These are phyloP conservation scores for Aspergillus sp. DNA, from an alignment of 2,329 filamentous ascomycete species.

Conservation along the genomic window DNA sequence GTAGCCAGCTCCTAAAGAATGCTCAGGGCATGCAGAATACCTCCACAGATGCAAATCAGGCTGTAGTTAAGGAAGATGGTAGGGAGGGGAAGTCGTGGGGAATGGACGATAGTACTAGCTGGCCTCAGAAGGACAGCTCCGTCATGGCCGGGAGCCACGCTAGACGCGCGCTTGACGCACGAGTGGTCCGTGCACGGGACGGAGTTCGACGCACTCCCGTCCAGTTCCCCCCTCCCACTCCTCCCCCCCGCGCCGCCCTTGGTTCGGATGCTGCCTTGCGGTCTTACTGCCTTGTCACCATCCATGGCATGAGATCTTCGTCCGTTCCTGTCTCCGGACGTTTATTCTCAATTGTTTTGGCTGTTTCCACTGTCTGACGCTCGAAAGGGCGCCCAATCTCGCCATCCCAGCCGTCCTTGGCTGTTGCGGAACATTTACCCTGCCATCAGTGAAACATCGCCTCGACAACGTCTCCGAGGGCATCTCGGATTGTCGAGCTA, in stretches of 20 bases:
- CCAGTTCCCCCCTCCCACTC: conserved; percentile 16
- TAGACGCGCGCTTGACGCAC: conserved; percentile 23
- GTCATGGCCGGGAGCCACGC: conserved; percentile 25
- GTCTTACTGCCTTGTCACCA: conserved; percentile 17
- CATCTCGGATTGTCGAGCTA: conserved; percentile 10
- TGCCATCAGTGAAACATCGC: conserved; percentile 8
- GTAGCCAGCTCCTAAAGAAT: background rate
- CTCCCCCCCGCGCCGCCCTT: conserved; percentile 22
- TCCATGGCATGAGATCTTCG: conserved; percentile 21
- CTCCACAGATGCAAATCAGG: background rate
- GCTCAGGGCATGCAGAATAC: too few species aligned
- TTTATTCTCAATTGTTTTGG: conserved; percentile 13
- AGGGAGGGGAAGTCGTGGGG: background rate
- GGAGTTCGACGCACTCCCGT: conserved; percentile 11
- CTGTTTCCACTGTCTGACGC: conserved; percentile 5
- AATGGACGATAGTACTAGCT: conserved; percentile 11
- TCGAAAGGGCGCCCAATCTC: background rate
- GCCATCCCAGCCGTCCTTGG: background rate
- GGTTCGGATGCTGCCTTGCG: conserved; percentile 20
- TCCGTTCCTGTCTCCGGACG: conserved; percentile 12
- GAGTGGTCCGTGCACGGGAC: conserved; percentile 17
- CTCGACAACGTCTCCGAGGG: background rate
- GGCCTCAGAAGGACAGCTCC: conserved; percentile 21
- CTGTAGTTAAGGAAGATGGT: background rate
- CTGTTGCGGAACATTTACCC: background rate